Evolutionary conservation across 208 protist species (phyloP), one percentile per base, ranked within the genome.

Genomic region (Trypanosoma theileri): DNA sequence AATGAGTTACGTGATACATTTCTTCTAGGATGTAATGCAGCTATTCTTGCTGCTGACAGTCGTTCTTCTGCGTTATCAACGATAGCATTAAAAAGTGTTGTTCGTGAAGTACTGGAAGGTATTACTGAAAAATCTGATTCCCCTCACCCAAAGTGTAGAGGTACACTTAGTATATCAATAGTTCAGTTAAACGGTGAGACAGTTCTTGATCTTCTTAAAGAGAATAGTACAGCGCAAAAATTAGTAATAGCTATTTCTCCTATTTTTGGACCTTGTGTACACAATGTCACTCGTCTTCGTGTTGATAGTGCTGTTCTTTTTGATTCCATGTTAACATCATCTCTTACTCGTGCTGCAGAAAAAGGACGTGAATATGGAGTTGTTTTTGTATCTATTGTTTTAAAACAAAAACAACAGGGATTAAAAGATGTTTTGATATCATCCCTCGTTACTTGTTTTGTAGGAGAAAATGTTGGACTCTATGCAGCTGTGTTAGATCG

Each of bases 211-310:
- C 60, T 91, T 11, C 73, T 93, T 22, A 51, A 54, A 31, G 74
- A 70, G 40, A 55, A 62, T 13, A 75, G 69, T 24, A 70, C 72
- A 50, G 66, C 83, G 7, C 69, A 84, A 70, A 89, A 89, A 64
- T 79, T 93, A 8, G 81, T 91, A 22, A 84, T 91, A 58, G 85
- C 85, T 59, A 86, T 93, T 45, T 93, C 88, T 31, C 88, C 88
- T 48, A 83, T 91, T 46, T 93, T 89, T 65, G 88, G 88, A 14
- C 84, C 85, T 17, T 93, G 85, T 68, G 79, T 93, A 44, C 81
- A 91, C 64, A 84, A 85, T 53, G 85, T 86, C 21, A 80, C 50
- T 24, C 83, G 83, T 59, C 59, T 72, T 14, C 68, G 67, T 51
- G 72, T 91, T 40, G 26, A 60, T 11, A 77, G 57, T 59, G 59